Evolutionary conservation across 805 yeast species (phyloP), one percentile per base, ranked within the genome.

Genomic region (Kodamaea leandrae): DNA sequence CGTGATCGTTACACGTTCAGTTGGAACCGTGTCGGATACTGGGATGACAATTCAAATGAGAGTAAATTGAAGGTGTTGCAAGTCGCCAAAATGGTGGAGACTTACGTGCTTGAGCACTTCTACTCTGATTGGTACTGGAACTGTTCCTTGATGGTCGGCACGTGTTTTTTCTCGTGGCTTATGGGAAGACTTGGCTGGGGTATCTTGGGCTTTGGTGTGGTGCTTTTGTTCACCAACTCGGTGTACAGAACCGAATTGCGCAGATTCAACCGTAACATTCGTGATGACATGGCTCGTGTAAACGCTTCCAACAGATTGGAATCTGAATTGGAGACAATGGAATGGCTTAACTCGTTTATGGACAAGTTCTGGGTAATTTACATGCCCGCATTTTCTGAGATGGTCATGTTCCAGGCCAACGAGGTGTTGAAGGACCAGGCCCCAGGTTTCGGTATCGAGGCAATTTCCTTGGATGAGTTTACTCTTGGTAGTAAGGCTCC

Each of bases 341-440:
- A 82, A 45, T 86, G 95, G 95, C 60, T 86, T 53, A 86, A 86
- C 54, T 76, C 82, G 17, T 85, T 86, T 54, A 62, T 86, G 57
- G 81, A 81, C 32, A 86, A 86, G 62, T 84, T 86, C 55, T 86
- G 95, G 95, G 86, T 84, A 43, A 83, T 86, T 46, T 86, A 86
- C 54, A 86, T 86, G 95, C 91, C 93, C 23, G 88, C 86, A 1
- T 67, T 86, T 37, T 81, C 89, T 5, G 87, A 83, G 50, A 80
- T 78, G 63, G 95, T 86, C 17, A 72, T 79, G 60, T 76, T 74
- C 36, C 77, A 75, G 53, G 84, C 87, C n/a, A 84, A 83, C 52
- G 81, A 78, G 17, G 69, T 75, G 13, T 63, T 86, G 55, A 77
- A 79, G 35, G 89, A 78, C 54, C 78, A 80, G 46, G 87, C 84